Percentiles rank a stretch among this genome's conserved stretches.
phyloP scores from a whole-genome alignment of 1,139 yeast genomes.

The Waltiozyma sp. region DNA sequence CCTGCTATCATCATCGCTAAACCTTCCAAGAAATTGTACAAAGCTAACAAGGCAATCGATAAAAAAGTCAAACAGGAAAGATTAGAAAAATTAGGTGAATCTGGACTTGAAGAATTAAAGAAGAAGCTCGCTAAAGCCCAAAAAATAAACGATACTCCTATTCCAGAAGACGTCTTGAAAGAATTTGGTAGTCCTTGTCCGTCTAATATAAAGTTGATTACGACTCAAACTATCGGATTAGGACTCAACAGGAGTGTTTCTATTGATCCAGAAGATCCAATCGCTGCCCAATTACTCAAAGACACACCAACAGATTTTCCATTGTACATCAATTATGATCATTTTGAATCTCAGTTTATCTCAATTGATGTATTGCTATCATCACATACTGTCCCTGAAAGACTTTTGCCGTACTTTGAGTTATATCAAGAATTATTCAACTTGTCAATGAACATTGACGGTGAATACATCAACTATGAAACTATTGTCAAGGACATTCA shows the following conservation, averaged over 20 bases:
- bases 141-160: conserved; percentile 54
- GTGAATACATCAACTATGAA: conserved; percentile 52
- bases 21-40: conserved; percentile 63
- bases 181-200: conserved; percentile 68
- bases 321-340: conserved; percentile 67
- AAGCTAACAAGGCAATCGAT: conserved; percentile 38
- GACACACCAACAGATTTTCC: conserved; percentile 44
- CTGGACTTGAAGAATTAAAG: conserved; percentile 46
- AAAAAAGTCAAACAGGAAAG: conserved; percentile 39
- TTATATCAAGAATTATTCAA: conserved; percentile 59
- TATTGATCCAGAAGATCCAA: conserved; percentile 18
- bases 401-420: conserved; percentile 54
- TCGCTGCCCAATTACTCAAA: conserved; percentile 22
- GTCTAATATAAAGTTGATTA: conserved; percentile 58
- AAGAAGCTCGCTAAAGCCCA: conserved; percentile 50
- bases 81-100: conserved; percentile 41
- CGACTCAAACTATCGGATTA: conserved; percentile 45
- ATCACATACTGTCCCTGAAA: conserved; percentile 46
- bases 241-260: conserved; percentile 23
- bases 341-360: conserved; percentile 69
- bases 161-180: conserved; percentile 57
- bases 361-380: conserved; percentile 60
- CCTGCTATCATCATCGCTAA: conserved; percentile 63
- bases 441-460: conserved; percentile 59
- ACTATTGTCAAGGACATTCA: conserved; percentile 64